Conservation (phyloP, 2,329 filamentous ascomycete species). For the Alternaria sp. region DNA sequence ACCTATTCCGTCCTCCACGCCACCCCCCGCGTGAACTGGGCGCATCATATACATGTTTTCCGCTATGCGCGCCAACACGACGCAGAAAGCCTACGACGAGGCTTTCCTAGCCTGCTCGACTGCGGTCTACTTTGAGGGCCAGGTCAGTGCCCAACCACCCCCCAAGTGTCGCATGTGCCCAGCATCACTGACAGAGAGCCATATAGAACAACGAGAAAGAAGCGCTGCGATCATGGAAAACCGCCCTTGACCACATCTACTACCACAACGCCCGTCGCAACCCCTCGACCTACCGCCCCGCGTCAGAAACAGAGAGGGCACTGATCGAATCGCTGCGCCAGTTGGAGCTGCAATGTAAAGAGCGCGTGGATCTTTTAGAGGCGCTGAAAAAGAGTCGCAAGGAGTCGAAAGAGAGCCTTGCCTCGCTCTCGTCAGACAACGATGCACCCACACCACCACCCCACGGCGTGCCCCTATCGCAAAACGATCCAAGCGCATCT, state of each 20-base stretch:
- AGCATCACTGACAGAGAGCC: neutral
- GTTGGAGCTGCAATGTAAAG: slow-evolving; percentile 90
- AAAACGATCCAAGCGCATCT: slow-evolving; percentile 18
- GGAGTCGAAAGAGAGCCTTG: slow-evolving; percentile 54
- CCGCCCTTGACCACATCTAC: slow-evolving; percentile 85
- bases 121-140: slow-evolving; percentile 92
- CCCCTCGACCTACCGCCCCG: slow-evolving; percentile 70
- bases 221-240: slow-evolving; percentile 88
- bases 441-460: slow-evolving; percentile 34
- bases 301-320: slow-evolving; percentile 82
- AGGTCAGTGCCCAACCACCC: slow-evolving; percentile 62
- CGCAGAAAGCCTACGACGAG: slow-evolving; percentile 98
- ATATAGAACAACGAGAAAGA: slow-evolving; percentile 85
- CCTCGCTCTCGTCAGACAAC: slow-evolving; percentile 21
- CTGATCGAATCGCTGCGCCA: slow-evolving; percentile 80
- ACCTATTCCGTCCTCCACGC: slow-evolving; percentile 49
- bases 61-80: slow-evolving; percentile 65
- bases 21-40: slow-evolving; percentile 34
- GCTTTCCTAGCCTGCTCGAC: slow-evolving; percentile 94
- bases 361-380: slow-evolving; percentile 86
- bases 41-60: slow-evolving; percentile 10
- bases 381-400: slow-evolving; percentile 72
- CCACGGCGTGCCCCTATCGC: slow-evolving; percentile 17
- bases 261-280: slow-evolving; percentile 81
- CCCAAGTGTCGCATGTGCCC: neutral